Evolutionary conservation across 176 grass and related monocot genomes (phyloP).

Genomic region (Ensete glaucum): DNA sequence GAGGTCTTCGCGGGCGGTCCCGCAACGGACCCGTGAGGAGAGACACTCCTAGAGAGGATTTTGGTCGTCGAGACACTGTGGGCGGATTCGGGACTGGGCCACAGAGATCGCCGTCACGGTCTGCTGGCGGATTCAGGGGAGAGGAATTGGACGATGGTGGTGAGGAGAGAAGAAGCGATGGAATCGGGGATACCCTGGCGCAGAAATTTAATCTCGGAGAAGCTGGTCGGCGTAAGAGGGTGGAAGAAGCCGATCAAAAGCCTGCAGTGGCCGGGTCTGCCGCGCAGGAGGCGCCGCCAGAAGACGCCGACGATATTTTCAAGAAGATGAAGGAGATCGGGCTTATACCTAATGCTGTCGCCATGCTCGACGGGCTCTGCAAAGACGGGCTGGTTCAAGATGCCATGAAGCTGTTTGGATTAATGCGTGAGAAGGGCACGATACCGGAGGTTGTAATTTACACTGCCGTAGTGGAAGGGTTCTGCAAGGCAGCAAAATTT

Average conservation of each 20-base stretch:
- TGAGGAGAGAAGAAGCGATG: neutral
- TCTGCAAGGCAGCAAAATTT: slow-evolving; percentile 61
- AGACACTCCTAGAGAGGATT: slow-evolving; percentile 2
- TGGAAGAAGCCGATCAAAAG: neutral
- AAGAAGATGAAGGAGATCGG: slow-evolving; percentile 88
- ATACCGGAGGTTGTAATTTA: slow-evolving; percentile 98
- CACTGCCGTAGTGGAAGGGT: slow-evolving; percentile 79
- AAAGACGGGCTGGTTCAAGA: slow-evolving; percentile 90
- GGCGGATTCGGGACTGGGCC: neutral
- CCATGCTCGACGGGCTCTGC: slow-evolving; percentile 86
- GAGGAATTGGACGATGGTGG: neutral
- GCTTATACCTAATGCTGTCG: slow-evolving; percentile 78
- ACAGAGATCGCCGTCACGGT: neutral
- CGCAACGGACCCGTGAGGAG: neutral
- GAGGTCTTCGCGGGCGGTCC: neutral
- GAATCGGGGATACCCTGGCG: neutral
- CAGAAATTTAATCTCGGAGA: slow-evolving; percentile 1
- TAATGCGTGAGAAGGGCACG: slow-evolving; percentile 84
- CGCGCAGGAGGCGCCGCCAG: neutral
- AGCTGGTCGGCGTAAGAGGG: neutral
- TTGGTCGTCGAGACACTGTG: neutral
- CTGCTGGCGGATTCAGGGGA: neutral
- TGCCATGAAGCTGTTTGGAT: slow-evolving; percentile 83
- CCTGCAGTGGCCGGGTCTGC: neutral
- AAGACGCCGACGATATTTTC: slow-evolving; percentile 70